Conservation (phyloP, 2,329 filamentous ascomycete species). For the Amesomyces nigricolor region DNA sequence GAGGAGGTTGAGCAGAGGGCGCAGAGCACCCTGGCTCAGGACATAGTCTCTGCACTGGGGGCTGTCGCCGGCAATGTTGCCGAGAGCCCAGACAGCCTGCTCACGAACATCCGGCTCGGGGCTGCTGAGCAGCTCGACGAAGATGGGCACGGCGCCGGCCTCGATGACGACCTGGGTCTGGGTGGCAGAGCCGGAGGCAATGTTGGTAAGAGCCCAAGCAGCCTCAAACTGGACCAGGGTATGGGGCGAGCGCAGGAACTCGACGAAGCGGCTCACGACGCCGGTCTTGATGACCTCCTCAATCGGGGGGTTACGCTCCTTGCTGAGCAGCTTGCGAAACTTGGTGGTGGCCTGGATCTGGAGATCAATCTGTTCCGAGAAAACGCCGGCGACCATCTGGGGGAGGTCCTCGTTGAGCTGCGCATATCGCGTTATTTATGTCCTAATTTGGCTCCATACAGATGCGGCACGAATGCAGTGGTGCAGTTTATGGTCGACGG, state of each 20-base stretch:
- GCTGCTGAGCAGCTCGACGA: slow-evolving; percentile 91
- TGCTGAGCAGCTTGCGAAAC: slow-evolving; percentile 95
- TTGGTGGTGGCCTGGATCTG: slow-evolving; percentile 98
- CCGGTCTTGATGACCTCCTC: slow-evolving; percentile 99
- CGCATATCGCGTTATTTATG: slow-evolving; percentile 26
- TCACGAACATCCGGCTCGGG: slow-evolving; percentile 96
- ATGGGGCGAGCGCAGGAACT: slow-evolving; percentile 95
- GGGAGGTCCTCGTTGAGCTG: slow-evolving; percentile 97
- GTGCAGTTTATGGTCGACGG: neutral
- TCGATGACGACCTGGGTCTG: slow-evolving; percentile 99
- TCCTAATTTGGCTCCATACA: neutral
- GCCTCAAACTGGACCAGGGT: slow-evolving; percentile 98
- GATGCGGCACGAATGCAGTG: neutral
- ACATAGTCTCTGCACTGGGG: slow-evolving; percentile 97
- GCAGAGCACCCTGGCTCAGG: slow-evolving; percentile 81
- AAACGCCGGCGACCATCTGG: slow-evolving; percentile 95
- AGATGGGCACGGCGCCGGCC: slow-evolving; percentile 95
- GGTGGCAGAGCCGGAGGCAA: slow-evolving; percentile 91
- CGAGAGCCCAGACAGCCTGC: slow-evolving; percentile 96
- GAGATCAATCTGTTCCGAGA: slow-evolving; percentile 96
- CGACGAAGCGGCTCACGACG: slow-evolving; percentile 94
- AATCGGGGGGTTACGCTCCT: slow-evolving; percentile 98
- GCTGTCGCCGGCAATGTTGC: slow-evolving; percentile 98
- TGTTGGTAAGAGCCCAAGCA: slow-evolving; percentile 98
- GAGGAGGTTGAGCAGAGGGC: slow-evolving; percentile 80